Conservation (phyloP, 2,329 filamentous ascomycete species). For the Hypoxylon sp. region DNA sequence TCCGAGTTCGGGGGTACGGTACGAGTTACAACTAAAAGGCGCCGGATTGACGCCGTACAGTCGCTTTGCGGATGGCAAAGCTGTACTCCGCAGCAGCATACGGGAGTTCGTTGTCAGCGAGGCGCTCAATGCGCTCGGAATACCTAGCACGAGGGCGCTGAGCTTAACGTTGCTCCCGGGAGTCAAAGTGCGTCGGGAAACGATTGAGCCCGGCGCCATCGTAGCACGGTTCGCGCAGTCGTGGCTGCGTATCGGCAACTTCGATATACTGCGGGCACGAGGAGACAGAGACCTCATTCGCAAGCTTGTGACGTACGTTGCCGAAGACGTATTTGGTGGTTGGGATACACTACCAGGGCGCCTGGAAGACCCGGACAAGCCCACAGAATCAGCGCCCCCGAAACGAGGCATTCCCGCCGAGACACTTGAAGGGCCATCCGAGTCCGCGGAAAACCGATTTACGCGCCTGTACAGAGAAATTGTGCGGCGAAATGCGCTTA, state of each 20-base stretch:
- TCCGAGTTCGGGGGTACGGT: slow-evolving; percentile 72
- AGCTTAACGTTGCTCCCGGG: slow-evolving; percentile 80
- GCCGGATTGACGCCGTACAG: slow-evolving; percentile 94
- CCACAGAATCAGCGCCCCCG: slow-evolving; percentile 54
- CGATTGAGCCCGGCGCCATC: slow-evolving; percentile 87
- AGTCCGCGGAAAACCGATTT: slow-evolving; percentile 83
- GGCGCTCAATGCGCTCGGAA: slow-evolving; percentile 81
- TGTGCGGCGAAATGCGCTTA: slow-evolving; percentile 81
- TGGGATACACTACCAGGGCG: slow-evolving; percentile 83
- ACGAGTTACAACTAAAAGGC: slow-evolving; percentile 94
- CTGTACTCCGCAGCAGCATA: slow-evolving; percentile 90
- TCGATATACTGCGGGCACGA: slow-evolving; percentile 86
- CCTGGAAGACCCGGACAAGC: slow-evolving; percentile 60
- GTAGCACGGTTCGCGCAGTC: slow-evolving; percentile 89
- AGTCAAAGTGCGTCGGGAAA: slow-evolving; percentile 77
- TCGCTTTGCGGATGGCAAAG: slow-evolving; percentile 94
- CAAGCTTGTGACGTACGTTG: slow-evolving; percentile 80
- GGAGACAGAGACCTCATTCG: slow-evolving; percentile 80
- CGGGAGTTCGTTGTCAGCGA: slow-evolving; percentile 94
- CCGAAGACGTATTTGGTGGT: slow-evolving; percentile 85
- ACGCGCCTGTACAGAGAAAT: slow-evolving; percentile 87
- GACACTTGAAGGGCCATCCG: slow-evolving; percentile 70
- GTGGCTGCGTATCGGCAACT: slow-evolving; percentile 94
- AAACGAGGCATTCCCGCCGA: slow-evolving; percentile 62
- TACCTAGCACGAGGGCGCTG: slow-evolving; percentile 87